Base-by-base conservation (phyloP, 257 asterid genomes). In the Linderniella brevidens region DNA sequence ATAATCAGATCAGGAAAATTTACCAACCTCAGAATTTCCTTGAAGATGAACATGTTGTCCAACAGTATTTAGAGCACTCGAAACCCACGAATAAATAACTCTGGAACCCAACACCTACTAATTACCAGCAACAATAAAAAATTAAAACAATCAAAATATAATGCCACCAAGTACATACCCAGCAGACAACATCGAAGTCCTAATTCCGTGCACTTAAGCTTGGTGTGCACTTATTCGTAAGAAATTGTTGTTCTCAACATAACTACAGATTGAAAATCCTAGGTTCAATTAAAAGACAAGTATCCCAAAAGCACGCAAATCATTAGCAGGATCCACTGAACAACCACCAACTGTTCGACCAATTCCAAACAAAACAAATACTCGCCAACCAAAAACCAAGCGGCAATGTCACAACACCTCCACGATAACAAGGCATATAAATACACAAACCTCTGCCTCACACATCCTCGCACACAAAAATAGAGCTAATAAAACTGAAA, bases 61-160 rank as follows among this genome's bases (percentile, higher is more conserved):
- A 3, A 68, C 64, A 49, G 64, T 66, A 54, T 55, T 68, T 49
- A 82, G 35, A 62, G 85, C 78, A 78, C 46, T 75, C 53, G 95
- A 82, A 58, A 77, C 88, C 92, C 90, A 75, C 1, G 94, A 73
- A 72, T 75, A 73, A 54, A 79, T 65, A 56, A 45, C 81, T 79
- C 95, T 75, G 88, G 73, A 69, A 75, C 88, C 83, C 66, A 70
- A 76, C 64, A 71, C 85, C 97, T 79, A 77, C 76, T 66, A 64
- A 68, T 73, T 77, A 73, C 82, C 72, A 67, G 32, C 32, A 25
- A 25, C 32, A 25, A 63, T 58, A 73, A 68, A 67, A 63, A 55
- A 43, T 54, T 52, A 61, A 63, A 37, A 49, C 56, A 52, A 49
- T 48, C 53, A 13, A 60, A 59, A 29, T 36, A 63, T 55, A 49